phyloP scores from a whole-genome alignment of 108 stramenopile genomes.

The Nitzschia putrida region DNA sequence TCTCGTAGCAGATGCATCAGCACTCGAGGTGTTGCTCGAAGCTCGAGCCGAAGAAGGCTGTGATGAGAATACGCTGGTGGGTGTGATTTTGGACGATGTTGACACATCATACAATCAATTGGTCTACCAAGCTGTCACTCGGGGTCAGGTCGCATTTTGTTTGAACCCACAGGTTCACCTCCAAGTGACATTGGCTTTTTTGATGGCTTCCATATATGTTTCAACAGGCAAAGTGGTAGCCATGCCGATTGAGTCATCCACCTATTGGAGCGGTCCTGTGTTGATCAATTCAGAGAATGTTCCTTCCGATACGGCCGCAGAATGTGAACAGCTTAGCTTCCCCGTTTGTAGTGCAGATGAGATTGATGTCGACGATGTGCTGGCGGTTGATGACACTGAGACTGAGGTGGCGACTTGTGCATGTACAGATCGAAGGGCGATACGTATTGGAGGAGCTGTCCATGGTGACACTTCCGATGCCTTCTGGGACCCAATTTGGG shows the following conservation, averaged over 20 bases:
- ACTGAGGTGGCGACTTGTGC: constrained; percentile 7
- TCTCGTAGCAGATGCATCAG: constrained; percentile 4
- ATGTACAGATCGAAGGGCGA: constrained; percentile 21
- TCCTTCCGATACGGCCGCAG: constrained; percentile 26
- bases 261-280: constrained; percentile 21
- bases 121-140: too few relatives aligned
- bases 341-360: constrained; percentile 27
- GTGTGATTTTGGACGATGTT: constrained; percentile 15
- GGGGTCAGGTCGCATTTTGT: constrained; percentile 14
- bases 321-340: constrained; percentile 27
- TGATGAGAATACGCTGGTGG: constrained; percentile 3
- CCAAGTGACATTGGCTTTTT: constrained; percentile 14
- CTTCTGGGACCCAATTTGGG: constrained; percentile 44
- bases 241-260: constrained; percentile 6
- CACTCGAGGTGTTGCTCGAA: not conserved
- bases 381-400: too few relatives aligned
- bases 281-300: constrained; percentile 23
- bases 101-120: too few relatives aligned
- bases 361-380: not conserved
- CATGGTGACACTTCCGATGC: constrained; percentile 35
- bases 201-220: constrained; percentile 22
- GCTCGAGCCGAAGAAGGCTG: constrained; percentile 2
- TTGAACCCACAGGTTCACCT: constrained; percentile 17
- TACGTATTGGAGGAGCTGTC: constrained; percentile 38
- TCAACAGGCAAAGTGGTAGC: constrained; percentile 28